Percentiles rank a stretch among this genome's conserved stretches.
Conservation (phyloP, 2,329 filamentous ascomycete genomes). For the Aspergillus udagawae region DNA sequence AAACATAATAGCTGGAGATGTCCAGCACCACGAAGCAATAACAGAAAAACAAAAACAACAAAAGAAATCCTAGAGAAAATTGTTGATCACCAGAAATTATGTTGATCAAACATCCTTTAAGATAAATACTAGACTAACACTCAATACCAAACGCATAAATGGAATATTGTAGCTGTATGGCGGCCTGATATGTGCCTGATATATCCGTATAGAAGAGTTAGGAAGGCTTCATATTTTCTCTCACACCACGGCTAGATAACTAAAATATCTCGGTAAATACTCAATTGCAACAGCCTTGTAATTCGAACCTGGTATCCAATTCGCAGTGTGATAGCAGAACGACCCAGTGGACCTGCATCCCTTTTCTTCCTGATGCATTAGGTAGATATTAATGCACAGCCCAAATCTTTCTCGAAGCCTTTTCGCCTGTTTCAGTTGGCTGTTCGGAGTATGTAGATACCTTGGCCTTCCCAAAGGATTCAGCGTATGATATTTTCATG, state of each 20-base stretch:
- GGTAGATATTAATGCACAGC: constrained; percentile 11
- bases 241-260: neutral
- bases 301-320: neutral
- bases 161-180: constrained; percentile 15
- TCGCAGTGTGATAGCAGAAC: neutral
- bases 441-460: neutral
- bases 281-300: neutral
- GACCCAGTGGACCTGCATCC: neutral
- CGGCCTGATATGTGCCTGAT: constrained; percentile 26
- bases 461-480: neutral
- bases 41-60: neutral
- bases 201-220: neutral
- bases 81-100: neutral
- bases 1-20: neutral
- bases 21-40: neutral
- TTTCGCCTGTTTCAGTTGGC: neutral
- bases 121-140: neutral
- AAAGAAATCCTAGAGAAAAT: neutral
- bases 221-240: neutral
- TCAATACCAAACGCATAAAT: neutral
- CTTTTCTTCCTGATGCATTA: constrained; percentile 2
- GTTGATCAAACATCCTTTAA: neutral
- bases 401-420: constrained; percentile 21
- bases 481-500: neutral
- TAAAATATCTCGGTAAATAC: neutral